Evolutionary conservation across 371 early-diverging fungal genomes (phyloP).

Genomic region (Syncephalastrum monosporum): DNA sequence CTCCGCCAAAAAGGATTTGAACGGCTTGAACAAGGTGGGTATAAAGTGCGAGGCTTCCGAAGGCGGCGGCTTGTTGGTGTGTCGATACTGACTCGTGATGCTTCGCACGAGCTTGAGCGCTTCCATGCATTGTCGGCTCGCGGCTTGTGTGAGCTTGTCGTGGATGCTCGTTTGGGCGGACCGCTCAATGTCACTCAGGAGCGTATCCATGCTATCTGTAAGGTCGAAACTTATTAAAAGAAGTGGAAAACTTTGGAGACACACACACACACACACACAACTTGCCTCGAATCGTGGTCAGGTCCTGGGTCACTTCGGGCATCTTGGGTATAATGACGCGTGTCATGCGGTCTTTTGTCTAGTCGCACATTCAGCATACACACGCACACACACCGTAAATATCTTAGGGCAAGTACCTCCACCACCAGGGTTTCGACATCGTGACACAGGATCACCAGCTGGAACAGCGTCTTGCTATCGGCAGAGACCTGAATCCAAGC

Average conservation of each 20-base stretch:
- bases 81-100: slow-evolving; percentile 54
- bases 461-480: background rate
- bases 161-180: slow-evolving; percentile 42
- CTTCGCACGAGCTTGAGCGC: slow-evolving; percentile 41
- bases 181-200: slow-evolving; percentile 20
- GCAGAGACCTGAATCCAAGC: too few species aligned
- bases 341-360: slow-evolving; percentile 11
- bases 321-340: slow-evolving; percentile 34
- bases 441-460: slow-evolving; percentile 16
- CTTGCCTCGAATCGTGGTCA: slow-evolving; percentile 31
- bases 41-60: slow-evolving; percentile 65
- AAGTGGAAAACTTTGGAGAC: background rate
- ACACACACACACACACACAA: background rate
- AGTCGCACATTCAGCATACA: background rate
- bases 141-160: slow-evolving; percentile 40
- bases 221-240: background rate
- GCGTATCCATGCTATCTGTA: slow-evolving; percentile 34
- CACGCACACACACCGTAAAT: background rate
- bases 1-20: slow-evolving; percentile 41
- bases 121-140: slow-evolving; percentile 57
- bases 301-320: slow-evolving; percentile 35
- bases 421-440: slow-evolving; percentile 23
- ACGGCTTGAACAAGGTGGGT: slow-evolving; percentile 54
- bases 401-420: slow-evolving; percentile 10
- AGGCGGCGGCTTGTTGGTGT: slow-evolving; percentile 55